Conservation (phyloP, 2,329 filamentous ascomycete genomes). For the Zasmidium angulare region DNA sequence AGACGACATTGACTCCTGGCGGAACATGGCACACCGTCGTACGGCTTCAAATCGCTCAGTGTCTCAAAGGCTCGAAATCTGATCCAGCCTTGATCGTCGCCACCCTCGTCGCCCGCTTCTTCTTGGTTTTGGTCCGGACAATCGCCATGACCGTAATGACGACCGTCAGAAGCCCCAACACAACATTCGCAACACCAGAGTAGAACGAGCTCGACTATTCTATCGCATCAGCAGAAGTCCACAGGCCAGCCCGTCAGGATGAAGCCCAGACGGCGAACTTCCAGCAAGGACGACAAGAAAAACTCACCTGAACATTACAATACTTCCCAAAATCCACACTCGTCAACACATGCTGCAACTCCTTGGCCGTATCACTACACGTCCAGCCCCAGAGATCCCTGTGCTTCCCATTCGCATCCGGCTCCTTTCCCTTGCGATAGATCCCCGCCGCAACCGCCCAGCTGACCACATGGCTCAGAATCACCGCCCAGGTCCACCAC, state of each 20-base stretch:
- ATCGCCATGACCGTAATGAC: slow-evolving; percentile 16
- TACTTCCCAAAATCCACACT: slow-evolving; percentile 39
- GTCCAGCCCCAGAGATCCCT: slow-evolving; percentile 47
- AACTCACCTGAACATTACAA: slow-evolving; percentile 39
- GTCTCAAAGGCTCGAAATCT: slow-evolving; percentile 8
- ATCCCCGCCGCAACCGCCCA: slow-evolving; percentile 37
- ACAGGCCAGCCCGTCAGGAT: no score
- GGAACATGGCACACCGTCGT: no score
- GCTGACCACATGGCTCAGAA: slow-evolving; percentile 36
- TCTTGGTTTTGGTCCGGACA: slow-evolving; percentile 33
- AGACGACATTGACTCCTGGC: no score
- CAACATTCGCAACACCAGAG: slow-evolving; percentile 37
- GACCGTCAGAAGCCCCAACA: slow-evolving; percentile 31
- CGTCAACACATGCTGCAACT: slow-evolving; percentile 39
- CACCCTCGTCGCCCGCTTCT: slow-evolving; percentile 19
- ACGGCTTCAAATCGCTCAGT: background rate
- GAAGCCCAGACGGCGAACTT: no score
- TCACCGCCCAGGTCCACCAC: slow-evolving; percentile 32
- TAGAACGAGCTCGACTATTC: slow-evolving; percentile 37
- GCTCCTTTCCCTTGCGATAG: slow-evolving; percentile 40
- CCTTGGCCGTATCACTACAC: slow-evolving; percentile 35
- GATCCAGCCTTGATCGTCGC: background rate
- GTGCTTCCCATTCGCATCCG: slow-evolving; percentile 31
- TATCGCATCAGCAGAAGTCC: background rate
- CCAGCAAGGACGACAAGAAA: no score